These are phyloP conservation scores for Anthracocystis walkeri DNA, from an alignment of 1,284 basidiomycete species.

Conservation along the genomic window DNA sequence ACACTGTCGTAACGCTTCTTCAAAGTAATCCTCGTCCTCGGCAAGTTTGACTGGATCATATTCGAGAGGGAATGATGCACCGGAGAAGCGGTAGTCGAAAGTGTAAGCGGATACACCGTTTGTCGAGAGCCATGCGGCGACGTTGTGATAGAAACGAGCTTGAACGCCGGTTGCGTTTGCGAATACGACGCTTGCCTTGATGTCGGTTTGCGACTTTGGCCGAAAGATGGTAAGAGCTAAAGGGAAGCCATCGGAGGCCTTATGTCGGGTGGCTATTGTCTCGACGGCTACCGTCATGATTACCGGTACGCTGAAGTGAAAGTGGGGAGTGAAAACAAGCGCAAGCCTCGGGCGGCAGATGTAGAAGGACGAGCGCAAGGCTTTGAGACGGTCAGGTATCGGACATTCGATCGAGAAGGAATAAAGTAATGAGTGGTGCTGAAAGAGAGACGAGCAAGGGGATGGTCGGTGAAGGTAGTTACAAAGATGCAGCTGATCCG, in stretches of 20 bases:
- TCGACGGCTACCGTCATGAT: constrained; percentile 27
- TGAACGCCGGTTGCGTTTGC: constrained; percentile 59
- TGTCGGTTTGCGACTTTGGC: constrained; percentile 14
- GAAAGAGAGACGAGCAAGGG: not conserved
- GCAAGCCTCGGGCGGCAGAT: not conserved
- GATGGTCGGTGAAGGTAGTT: not conserved
- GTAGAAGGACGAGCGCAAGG: not conserved
- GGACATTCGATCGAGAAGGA: not conserved
- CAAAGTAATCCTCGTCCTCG: constrained; percentile 50
- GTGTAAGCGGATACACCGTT: constrained; percentile 57
- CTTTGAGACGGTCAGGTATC: not conserved
- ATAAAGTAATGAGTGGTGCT: not conserved
- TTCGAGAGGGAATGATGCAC: constrained; percentile 52
- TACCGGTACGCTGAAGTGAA: not conserved
- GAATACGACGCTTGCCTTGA: constrained; percentile 46
- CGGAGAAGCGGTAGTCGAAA: constrained; percentile 59
- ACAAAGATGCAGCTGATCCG: no score
- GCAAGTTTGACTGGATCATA: constrained; percentile 41
- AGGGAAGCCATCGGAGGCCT: constrained; percentile 46
- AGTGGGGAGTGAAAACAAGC: not conserved
- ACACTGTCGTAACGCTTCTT: constrained; percentile 44
- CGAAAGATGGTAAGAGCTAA: constrained; percentile 49
- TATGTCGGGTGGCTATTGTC: constrained; percentile 27
- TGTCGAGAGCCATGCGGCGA: constrained; percentile 46
- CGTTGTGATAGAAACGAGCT: constrained; percentile 58